These are phyloP conservation scores for Aegilops bicornis DNA, from an alignment of 176 grass and related monocot species.

Conservation along the genomic window DNA sequence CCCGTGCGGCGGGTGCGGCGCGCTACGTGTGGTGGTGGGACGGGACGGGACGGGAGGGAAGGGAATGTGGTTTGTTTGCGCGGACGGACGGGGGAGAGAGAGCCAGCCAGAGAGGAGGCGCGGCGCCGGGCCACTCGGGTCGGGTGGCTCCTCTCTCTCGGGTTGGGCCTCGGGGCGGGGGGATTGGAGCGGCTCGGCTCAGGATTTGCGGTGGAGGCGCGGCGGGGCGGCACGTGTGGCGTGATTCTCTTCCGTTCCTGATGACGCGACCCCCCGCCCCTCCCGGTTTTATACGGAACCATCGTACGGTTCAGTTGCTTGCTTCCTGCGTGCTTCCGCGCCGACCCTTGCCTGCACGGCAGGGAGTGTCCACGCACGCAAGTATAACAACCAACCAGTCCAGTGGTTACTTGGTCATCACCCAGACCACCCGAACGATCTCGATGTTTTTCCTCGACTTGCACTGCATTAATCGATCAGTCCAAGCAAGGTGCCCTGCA, in stretches of 20 bases:
- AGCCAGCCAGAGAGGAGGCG: not conserved
- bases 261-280: not conserved
- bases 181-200: not conserved
- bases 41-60: not conserved
- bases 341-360: conserved; percentile 8
- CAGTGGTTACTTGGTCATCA: too few relatives aligned
- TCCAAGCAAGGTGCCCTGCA: too few relatives aligned
- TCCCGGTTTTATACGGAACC: too few relatives aligned
- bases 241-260: not conserved
- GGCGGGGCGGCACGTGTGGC: conserved; percentile 15
- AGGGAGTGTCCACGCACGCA: not conserved
- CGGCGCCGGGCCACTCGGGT: not conserved
- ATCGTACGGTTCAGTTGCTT: too few relatives aligned
- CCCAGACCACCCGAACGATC: too few relatives aligned
- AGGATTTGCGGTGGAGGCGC: conserved; percentile 1
- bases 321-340: too few relatives aligned
- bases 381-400: not conserved
- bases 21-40: not conserved
- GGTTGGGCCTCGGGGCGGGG: not conserved
- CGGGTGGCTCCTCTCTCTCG: too few relatives aligned
- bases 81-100: not conserved
- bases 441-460: too few relatives aligned
- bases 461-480: too few relatives aligned
- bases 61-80: not conserved
- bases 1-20: not conserved